A percentile compares a stretch with the other conserved stretches of the same genome.
Evolutionary conservation across 257 asterid species (phyloP).

Genomic region (Capsicum chinense): DNA sequence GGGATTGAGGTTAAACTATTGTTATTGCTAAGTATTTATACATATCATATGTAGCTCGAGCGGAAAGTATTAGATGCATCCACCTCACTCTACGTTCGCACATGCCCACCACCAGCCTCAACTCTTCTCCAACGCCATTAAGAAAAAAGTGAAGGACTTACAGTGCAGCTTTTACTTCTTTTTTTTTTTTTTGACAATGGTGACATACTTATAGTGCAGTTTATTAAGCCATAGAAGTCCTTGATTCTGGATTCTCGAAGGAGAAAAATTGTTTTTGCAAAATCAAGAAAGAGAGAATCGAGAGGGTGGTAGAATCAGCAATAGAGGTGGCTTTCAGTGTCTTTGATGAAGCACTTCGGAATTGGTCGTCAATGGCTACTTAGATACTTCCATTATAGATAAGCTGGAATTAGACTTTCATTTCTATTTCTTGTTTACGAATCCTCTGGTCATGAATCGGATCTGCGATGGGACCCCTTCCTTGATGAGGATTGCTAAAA

Average conservation of each 20-base stretch:
- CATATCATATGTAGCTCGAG: not conserved
- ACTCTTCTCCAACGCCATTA: not conserved
- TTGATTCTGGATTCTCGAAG: conserved; percentile 7
- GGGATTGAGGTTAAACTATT: not conserved
- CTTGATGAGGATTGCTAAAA: no score
- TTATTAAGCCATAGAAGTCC: not conserved
- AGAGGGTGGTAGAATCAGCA: not conserved
- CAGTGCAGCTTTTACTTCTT: not conserved
- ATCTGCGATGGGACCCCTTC: no score
- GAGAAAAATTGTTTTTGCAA: not conserved
- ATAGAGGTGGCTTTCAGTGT: not conserved
- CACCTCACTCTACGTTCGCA: not conserved
- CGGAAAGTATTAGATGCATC: not conserved
- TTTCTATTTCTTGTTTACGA: no score
- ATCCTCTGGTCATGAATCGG: no score
- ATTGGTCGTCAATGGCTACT: not conserved
- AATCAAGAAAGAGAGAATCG: not conserved
- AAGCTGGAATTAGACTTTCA: no score
- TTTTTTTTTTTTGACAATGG: no score
- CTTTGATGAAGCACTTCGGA: not conserved
- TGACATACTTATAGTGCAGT: not conserved
- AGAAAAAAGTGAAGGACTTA: not conserved
- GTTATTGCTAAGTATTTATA: not conserved
- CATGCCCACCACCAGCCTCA: not conserved
- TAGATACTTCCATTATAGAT: not conserved